A percentile compares a stretch with the other conserved stretches of the same genome.
phyloP scores from a whole-genome alignment of 805 yeast genomes.

The Saccharomyces eubayanus region DNA sequence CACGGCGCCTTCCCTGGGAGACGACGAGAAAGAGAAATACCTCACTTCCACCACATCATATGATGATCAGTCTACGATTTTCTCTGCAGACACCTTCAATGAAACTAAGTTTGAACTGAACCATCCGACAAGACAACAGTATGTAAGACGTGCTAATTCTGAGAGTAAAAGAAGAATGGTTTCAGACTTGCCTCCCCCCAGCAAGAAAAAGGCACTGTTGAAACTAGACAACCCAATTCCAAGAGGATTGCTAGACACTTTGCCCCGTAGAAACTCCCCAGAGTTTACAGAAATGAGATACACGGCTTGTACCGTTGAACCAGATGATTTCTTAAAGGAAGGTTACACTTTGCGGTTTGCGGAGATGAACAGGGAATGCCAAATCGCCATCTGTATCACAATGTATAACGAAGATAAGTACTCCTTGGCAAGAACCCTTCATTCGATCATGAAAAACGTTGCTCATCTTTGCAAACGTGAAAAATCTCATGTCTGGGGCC shows the following conservation, averaged over 20 bases:
- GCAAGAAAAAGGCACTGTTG: conserved; percentile 54
- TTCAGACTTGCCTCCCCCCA: conserved; percentile 33
- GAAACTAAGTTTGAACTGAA: conserved; percentile 32
- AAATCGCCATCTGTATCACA: conserved; percentile 83
- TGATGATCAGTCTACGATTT: conserved; percentile 31
- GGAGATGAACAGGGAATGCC: conserved; percentile 83
- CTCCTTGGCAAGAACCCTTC: conserved; percentile 86
- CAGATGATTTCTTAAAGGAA: conserved; percentile 68
- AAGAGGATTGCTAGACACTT: conserved; percentile 69
- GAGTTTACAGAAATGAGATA: conserved; percentile 95
- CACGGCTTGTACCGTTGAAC: conserved; percentile 92
- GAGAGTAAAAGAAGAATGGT: conserved; percentile 57
- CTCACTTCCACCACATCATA: conserved; percentile 46
- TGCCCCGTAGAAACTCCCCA: conserved; percentile 82
- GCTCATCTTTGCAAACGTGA: conserved; percentile 78
- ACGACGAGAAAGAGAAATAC: conserved; percentile 29
- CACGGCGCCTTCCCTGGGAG: conserved; percentile 18
- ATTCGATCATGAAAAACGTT: conserved; percentile 86
- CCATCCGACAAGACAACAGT: conserved; percentile 29
- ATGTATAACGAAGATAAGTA: conserved; percentile 96
- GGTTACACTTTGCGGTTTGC: conserved; percentile 86
- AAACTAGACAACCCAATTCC: conserved; percentile 94
- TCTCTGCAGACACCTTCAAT: conserved; percentile 28
- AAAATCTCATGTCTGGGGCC: conserved; percentile 87
- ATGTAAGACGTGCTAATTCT: conserved; percentile 50